Evolutionary conservation across 306 rosid genomes (phyloP), one percentile per base, ranked within the genome.

Genomic region (Malus fusca): DNA sequence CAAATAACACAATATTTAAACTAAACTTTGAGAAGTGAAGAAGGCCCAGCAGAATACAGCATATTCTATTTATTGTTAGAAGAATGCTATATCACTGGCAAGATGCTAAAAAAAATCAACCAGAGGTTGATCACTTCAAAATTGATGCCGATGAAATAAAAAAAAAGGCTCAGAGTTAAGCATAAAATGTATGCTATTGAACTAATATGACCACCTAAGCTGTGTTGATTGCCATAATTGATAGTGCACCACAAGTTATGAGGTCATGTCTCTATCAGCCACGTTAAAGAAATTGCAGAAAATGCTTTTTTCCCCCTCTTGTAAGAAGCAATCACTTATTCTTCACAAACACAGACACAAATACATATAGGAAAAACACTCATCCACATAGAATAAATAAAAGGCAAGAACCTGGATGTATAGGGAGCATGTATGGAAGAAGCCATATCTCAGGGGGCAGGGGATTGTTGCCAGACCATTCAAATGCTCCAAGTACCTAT

Each of bases 391-490:
- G 33, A 69, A 73, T 52, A 30, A 35, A 46, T 11, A 66, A 46
- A 74, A 1, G 74, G 74, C 30, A 79, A 44, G 66, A 77, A 90
- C 98, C 98, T 85, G 98, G 98, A 90, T 93, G 96, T 70, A 89
- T 5, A 69, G 98, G 98, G 46, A 93, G 84, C 51, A 66, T 40
- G 85, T 93, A 93, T 0, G 98, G 92, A 82, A 88, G 91, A 77
- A 93, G 91, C 98, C 98, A 93, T 72, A 90, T 89, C 86, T 93
- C 98, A 14, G 98, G 98, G 53, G 98, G 96, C 77, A 93, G 44
- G 59, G 98, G 98, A 89, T 93, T 93, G 79, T 90, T 93, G 83
- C 98, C 98, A 66, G 96, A 90, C 98, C 98, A 93, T 79, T 93
- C 96, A 84, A 76, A 86, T 58, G 84, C 90, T 72, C 98, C 98